phyloP scores from a whole-genome alignment of 495 filamentous ascomycete genomes.

The Penicillium egyptiacum region DNA sequence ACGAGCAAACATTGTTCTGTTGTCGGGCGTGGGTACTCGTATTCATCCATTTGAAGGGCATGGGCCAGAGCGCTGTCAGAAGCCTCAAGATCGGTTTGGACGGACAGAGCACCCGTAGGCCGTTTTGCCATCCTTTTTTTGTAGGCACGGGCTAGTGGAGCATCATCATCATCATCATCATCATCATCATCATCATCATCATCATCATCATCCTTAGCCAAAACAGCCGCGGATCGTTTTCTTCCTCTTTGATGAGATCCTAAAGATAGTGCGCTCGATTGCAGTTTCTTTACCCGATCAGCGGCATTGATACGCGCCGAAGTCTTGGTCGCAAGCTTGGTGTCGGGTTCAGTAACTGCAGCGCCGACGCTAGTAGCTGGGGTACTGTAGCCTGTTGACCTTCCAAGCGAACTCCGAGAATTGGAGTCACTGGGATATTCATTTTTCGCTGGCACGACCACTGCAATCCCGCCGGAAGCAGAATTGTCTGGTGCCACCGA shows the following conservation, averaged over 20 bases:
- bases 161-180: conserved; percentile 48
- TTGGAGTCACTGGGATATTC: conserved; percentile 24
- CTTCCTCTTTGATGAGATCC: conserved; percentile 26
- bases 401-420: conserved; percentile 30
- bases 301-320: conserved; percentile 41
- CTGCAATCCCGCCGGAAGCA: conserved; percentile 25
- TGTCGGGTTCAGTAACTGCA: conserved; percentile 52
- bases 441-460: conserved; percentile 42
- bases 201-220: conserved; percentile 26
- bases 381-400: conserved; percentile 63
- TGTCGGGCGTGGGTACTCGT: conserved; percentile 36
- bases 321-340: conserved; percentile 27
- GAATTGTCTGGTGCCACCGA: conserved; percentile 1
- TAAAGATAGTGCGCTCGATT: conserved; percentile 39
- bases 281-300: conserved; percentile 42
- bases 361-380: conserved; percentile 71
- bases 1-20: conserved; percentile 18
- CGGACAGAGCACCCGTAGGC: neutral
- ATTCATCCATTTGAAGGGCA: conserved; percentile 63
- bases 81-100: conserved; percentile 26
- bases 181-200: conserved; percentile 34
- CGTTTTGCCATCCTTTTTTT: conserved; percentile 38
- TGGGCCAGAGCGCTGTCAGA: conserved; percentile 59
- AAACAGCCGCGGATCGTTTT: conserved; percentile 33
- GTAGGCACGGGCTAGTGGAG: conserved; percentile 54